Evolutionary conservation across 2,329 filamentous ascomycete species (phyloP).

Genomic region (Colletotrichum horii): DNA sequence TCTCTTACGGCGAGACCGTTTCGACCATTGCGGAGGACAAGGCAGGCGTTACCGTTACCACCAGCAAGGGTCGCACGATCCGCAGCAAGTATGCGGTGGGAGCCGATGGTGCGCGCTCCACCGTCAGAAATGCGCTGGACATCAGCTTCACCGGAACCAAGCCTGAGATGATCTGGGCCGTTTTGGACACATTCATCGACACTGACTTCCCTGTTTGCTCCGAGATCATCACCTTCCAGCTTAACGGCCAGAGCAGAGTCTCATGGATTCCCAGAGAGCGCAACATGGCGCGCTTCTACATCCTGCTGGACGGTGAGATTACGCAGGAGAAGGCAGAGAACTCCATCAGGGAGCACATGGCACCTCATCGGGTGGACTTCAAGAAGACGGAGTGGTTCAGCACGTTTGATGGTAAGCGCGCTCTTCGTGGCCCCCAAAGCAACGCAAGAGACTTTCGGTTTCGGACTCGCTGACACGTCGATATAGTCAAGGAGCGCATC

Average conservation of each 20-base stretch:
- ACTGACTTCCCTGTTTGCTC: constrained; percentile 50
- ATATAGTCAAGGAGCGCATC: constrained; percentile 52
- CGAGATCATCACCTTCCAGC: constrained; percentile 54
- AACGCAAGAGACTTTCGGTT: background rate
- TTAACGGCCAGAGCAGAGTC: constrained; percentile 49
- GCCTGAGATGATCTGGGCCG: constrained; percentile 55
- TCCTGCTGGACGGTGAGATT: constrained; percentile 50
- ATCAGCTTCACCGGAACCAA: constrained; percentile 50
- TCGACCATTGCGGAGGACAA: constrained; percentile 31
- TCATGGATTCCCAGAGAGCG: constrained; percentile 55
- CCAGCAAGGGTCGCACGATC: constrained; percentile 34
- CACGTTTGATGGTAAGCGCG: constrained; percentile 47
- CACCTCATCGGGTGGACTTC: constrained; percentile 47
- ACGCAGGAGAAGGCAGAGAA: constrained; percentile 42
- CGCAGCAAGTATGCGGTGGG: constrained; percentile 50
- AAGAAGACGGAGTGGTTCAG: constrained; percentile 53
- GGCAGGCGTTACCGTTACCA: constrained; percentile 29
- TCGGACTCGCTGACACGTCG: background rate
- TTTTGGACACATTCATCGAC: constrained; percentile 54
- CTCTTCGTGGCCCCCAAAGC: background rate
- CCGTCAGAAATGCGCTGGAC: constrained; percentile 43
- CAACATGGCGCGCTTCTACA: constrained; percentile 51
- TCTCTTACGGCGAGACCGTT: constrained; percentile 44
- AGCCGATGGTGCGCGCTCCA: constrained; percentile 57
- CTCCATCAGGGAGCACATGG: constrained; percentile 49